Evolutionary conservation across 257 asterid genomes (phyloP).

Genomic region (Nicotiana tabacum): DNA sequence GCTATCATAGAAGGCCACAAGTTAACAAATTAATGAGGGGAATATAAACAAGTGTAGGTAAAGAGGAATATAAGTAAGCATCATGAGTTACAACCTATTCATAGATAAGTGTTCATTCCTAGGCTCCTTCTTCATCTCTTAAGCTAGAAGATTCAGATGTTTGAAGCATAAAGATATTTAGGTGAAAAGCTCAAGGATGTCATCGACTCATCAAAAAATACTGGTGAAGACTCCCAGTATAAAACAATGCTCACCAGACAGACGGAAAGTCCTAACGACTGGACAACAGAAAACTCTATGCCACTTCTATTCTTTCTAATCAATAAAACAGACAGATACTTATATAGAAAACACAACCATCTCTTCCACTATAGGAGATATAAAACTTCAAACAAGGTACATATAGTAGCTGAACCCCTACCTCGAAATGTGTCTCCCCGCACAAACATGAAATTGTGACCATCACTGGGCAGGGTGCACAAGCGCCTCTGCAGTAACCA

Average conservation of each 20-base stretch:
- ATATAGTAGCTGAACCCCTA: slow-evolving; percentile 26
- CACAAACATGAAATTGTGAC: slow-evolving; percentile 84
- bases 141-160: neutral
- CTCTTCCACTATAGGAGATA: slow-evolving; percentile 1
- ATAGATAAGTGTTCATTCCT: neutral
- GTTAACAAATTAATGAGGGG: neutral
- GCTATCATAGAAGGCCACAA: neutral
- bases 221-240: neutral
- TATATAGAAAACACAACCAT: neutral
- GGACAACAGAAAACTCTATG: neutral
- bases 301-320: neutral
- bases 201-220: neutral
- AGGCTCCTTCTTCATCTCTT: neutral
- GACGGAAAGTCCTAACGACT: neutral
- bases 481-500: slow-evolving; percentile 68
- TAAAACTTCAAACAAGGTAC: neutral
- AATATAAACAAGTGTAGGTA: neutral
- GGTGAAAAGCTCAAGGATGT: neutral
- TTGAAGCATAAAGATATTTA: neutral
- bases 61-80: slow-evolving; percentile 1
- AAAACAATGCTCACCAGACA: neutral
- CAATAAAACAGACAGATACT: neutral
- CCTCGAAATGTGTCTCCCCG: slow-evolving; percentile 85
- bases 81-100: neutral
- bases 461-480: slow-evolving; percentile 94